Base-by-base conservation (phyloP, 2,329 filamentous ascomycete genomes). In the Capronia coronata region DNA sequence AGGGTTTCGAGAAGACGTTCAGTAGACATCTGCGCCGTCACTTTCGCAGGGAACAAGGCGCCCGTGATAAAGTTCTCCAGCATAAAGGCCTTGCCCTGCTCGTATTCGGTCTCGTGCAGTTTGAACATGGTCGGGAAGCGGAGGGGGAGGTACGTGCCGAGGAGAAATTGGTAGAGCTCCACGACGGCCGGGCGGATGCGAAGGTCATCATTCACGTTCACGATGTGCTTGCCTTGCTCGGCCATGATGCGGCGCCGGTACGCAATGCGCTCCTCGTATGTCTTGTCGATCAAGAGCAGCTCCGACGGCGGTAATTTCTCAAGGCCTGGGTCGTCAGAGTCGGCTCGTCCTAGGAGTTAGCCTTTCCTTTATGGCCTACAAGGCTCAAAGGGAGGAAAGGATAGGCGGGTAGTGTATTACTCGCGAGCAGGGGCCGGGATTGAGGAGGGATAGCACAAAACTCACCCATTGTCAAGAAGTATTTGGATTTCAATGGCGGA, bases 401-500 rank as follows among this genome's bases (percentile, higher is more conserved):
- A 10, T 8, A 53, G 32, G 30, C 32, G 14, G 16, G n/a, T n/a
- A n/a, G n/a, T n/a, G n/a, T n/a, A n/a, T n/a, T n/a, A n/a, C n/a
- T n/a, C n/a, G n/a, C n/a, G n/a, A n/a, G n/a, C n/a, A n/a, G n/a
- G n/a, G n/a, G n/a, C n/a, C n/a, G n/a, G n/a, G n/a, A n/a, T n/a
- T n/a, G n/a, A n/a, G n/a, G n/a, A n/a, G n/a, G n/a, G n/a, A 35
- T 16, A 27, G 16, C 8, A 22, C 32, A 18, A 29, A 18, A 56
- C 65, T 54, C 64, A 80, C 79, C 76, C 80, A 83, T 83, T 4
- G 79, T 82, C 43, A 83, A 63, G 60, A 82, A 74, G 60, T 79
- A 83, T 57, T 75, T 80, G 3, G 77, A 73, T 62, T 79, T 81
- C 64, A 81, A 81, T 0, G 77, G 75, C 11, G 79, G 69, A 9